Conservation (phyloP, 768 basidiomycete genomes). For the Rhodotorula graminis region DNA sequence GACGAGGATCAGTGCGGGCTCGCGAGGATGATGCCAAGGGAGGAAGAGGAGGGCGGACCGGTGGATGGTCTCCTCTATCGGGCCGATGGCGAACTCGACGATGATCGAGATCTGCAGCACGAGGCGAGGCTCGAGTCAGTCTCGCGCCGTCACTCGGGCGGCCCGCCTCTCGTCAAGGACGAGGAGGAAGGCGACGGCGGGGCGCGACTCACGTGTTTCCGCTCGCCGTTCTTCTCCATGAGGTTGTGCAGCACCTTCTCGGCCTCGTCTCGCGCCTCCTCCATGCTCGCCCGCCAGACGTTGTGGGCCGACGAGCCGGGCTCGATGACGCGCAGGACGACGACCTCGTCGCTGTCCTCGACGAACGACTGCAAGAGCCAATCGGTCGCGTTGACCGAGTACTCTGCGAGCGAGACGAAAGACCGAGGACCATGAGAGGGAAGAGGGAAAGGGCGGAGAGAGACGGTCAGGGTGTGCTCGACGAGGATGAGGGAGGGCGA, state of each 20-base stretch:
- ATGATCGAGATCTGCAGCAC: slow-evolving; percentile 68
- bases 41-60: slow-evolving; percentile 70
- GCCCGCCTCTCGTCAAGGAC: too few species aligned
- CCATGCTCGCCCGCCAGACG: slow-evolving; percentile 44
- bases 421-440: background rate
- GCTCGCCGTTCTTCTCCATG: slow-evolving; percentile 74
- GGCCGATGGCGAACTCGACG: slow-evolving; percentile 89
- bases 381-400: slow-evolving; percentile 78
- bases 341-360: slow-evolving; percentile 67
- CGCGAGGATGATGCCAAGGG: slow-evolving; percentile 40
- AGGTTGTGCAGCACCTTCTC: slow-evolving; percentile 70
- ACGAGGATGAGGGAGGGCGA: too few species aligned
- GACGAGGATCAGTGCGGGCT: slow-evolving; percentile 41
- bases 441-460: too few species aligned
- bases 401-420: slow-evolving; percentile 52
- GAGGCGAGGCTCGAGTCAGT: slow-evolving; percentile 2
- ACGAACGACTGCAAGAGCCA: slow-evolving; percentile 83
- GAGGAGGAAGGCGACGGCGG: too few species aligned
- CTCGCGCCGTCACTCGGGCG: too few species aligned
- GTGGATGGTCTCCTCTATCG: slow-evolving; percentile 80
- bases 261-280: slow-evolving; percentile 76
- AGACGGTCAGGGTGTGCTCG: background rate
- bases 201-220: slow-evolving; percentile 64
- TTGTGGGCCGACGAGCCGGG: slow-evolving; percentile 53
- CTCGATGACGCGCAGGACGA: slow-evolving; percentile 85